Conservation (phyloP, 306 rosid species). For the Benincasa hispida region DNA sequence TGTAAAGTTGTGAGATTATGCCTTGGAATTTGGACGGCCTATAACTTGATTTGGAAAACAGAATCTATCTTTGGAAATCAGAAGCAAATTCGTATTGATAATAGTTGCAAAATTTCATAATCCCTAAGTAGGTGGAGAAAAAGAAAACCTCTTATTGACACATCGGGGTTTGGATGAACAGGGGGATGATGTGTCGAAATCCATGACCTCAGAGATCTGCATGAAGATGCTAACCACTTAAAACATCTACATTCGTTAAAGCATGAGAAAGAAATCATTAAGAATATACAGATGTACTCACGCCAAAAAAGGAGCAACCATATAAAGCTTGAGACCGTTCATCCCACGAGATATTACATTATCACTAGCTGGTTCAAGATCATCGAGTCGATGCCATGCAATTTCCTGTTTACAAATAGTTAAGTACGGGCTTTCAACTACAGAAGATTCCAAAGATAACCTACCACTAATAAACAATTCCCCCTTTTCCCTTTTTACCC, state of each 20-base stretch:
- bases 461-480: neutral
- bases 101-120: neutral
- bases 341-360: constrained; percentile 91
- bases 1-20: neutral
- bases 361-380: constrained; percentile 64
- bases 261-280: constrained; percentile 14
- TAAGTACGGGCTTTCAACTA: constrained; percentile 13
- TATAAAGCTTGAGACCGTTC: constrained; percentile 92
- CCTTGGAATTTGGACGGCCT: neutral
- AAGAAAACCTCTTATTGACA: constrained; percentile 57
- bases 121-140: neutral
- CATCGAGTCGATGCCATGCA: constrained; percentile 93
- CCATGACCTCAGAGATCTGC: constrained; percentile 78
- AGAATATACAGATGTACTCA: constrained; percentile 31
- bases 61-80: neutral
- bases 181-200: constrained; percentile 52
- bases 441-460: neutral
- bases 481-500: neutral
- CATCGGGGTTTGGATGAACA: constrained; percentile 47
- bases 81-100: neutral
- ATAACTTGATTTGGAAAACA: neutral
- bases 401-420: constrained; percentile 62
- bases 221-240: constrained; percentile 11
- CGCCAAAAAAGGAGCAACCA: constrained; percentile 95
- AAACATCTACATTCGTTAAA: neutral